These are phyloP conservation scores for Ashbya aceris DNA, from an alignment of 1,139 yeast genomes.

Conservation along the genomic window DNA sequence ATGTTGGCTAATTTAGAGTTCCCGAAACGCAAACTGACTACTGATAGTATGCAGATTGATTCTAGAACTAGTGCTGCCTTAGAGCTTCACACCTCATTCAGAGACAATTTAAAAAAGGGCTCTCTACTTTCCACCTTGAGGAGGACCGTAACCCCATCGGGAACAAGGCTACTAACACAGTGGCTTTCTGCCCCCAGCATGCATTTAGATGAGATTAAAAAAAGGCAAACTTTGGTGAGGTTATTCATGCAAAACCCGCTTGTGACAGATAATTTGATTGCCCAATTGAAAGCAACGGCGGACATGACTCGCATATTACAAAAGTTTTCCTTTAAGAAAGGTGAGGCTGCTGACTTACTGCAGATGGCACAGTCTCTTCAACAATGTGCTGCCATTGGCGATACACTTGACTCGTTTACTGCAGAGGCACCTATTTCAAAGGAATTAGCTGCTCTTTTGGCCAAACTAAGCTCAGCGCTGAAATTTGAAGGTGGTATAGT, in stretches of 20 bases:
- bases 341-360: constrained; percentile 38
- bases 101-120: constrained; percentile 55
- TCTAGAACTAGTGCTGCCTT: constrained; percentile 73
- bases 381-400: constrained; percentile 14
- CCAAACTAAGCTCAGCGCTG: constrained; percentile 8
- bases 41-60: constrained; percentile 65
- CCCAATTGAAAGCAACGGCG: constrained; percentile 33
- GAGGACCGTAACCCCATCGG: constrained; percentile 72
- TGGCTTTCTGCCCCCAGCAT: constrained; percentile 82
- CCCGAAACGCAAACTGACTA: constrained; percentile 43
- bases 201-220: constrained; percentile 43
- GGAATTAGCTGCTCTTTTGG: constrained; percentile 6
- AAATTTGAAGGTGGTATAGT: constrained; percentile 17
- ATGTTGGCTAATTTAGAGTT: constrained; percentile 39
- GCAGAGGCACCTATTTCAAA: constrained; percentile 3
- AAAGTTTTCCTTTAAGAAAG: constrained; percentile 38
- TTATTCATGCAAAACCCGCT: constrained; percentile 38
- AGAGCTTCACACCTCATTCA: constrained; percentile 53
- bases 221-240: constrained; percentile 56
- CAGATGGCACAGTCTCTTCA: constrained; percentile 36
- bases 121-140: constrained; percentile 60
- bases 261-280: constrained; percentile 31
- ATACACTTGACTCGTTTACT: constrained; percentile 6
- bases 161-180: constrained; percentile 62
- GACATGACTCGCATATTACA: constrained; percentile 52